Evolutionary conservation across 495 filamentous ascomycete genomes (phyloP), one percentile per base, ranked within the genome.

Genomic region (Podospora pseudoanserina): DNA sequence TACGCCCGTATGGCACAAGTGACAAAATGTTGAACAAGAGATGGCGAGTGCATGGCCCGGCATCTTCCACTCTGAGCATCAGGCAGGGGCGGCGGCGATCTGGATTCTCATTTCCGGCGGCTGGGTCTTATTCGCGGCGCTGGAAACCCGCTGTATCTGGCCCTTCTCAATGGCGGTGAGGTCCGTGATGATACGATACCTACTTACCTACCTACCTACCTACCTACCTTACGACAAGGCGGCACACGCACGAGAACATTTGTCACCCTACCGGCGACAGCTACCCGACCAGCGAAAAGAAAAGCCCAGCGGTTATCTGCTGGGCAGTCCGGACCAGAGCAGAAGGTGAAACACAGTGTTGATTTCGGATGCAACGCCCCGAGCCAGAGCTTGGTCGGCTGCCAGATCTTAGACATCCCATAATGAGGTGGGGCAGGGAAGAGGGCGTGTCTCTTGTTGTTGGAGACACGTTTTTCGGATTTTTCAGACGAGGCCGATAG

Each of bases 351-450:
- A 69, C 72, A 67, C 26, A n/a, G n/a, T n/a, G 53, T n/a, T 70
- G 3, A 55, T 53, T 63, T 23, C 64, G 57, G 54, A 27, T 28
- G 20, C 19, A 61, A 55, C 64, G 67, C 65, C 53, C 30, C 34
- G 60, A 62, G 60, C 63, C 67, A 70, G 62, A 68, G 56, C 28
- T 53, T 70, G 59, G 67, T 56, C 64, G 62, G 70, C 64, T 74
- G 73, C 74, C 63, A 72, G 73, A 78, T 78, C 76, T 78, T 62
- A 78, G 76, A 78, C 76, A 78, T 54, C 1, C 18, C 30, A 7
- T 65, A 13, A n/a, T 65, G 23, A 18, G 32, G 72, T 70, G 68
- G 68, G 67, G 63, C 67, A 68, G 18, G 60, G 39, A 16, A 49
- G 39, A 49, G 39, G 39, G 39, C 34, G 39, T 49, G 39, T 49